phyloP scores from a whole-genome alignment of 257 asterid genomes.

The Ophiorrhiza pumila region DNA sequence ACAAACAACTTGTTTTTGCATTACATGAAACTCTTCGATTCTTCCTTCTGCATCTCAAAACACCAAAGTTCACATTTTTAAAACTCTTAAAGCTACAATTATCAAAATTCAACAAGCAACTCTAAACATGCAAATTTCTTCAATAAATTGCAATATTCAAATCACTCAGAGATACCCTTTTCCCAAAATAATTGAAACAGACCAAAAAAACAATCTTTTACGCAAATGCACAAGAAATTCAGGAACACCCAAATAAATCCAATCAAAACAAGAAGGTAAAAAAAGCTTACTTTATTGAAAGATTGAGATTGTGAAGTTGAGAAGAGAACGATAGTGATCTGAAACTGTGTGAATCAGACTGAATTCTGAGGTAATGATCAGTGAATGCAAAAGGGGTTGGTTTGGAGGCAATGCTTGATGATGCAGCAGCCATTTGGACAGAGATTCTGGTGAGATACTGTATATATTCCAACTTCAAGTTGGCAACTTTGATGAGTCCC shows the following conservation, averaged over 20 bases:
- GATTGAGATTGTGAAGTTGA: conserved; percentile 25
- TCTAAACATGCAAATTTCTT: not conserved
- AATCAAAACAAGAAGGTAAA: not conserved
- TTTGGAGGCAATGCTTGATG: conserved; percentile 27
- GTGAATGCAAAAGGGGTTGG: conserved; percentile 6
- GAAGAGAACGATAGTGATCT: conserved; percentile 51
- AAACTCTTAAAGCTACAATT: not conserved
- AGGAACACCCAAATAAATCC: not conserved
- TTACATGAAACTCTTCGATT: no score
- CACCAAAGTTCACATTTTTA: not conserved
- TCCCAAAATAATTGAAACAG: not conserved
- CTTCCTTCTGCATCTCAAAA: not conserved
- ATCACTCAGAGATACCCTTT: not conserved
- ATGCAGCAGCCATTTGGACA: conserved; percentile 39
- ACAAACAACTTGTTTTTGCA: not conserved
- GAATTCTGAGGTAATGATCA: conserved; percentile 16
- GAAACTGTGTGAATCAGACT: conserved; percentile 23
- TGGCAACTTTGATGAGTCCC: not conserved
- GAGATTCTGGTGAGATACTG: conserved; percentile 6
- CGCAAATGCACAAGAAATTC: not conserved
- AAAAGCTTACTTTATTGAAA: conserved; percentile 43
- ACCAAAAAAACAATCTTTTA: not conserved
- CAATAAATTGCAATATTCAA: not conserved
- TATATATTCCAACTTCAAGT: not conserved
- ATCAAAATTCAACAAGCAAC: not conserved